phyloP scores from a whole-genome alignment of 129 eudicot species.

The Arctium lappa region DNA sequence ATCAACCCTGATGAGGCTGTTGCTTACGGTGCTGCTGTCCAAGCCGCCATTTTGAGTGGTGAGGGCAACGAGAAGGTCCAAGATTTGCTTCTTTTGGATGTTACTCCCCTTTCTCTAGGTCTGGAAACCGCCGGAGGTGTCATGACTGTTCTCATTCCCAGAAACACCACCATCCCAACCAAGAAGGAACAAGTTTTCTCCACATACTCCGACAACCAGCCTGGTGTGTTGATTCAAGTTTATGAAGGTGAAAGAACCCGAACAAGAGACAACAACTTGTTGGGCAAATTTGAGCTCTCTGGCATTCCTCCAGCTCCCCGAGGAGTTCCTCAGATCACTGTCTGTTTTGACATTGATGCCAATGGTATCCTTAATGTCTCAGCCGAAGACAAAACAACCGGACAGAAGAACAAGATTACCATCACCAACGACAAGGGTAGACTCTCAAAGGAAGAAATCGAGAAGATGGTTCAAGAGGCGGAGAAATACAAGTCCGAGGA shows the following conservation, averaged over 20 bases:
- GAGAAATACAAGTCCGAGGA: constrained; percentile 62
- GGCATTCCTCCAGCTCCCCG: constrained; percentile 48
- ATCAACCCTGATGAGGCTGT: constrained; percentile 62
- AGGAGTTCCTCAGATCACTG: constrained; percentile 49
- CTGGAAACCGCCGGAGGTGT: constrained; percentile 54
- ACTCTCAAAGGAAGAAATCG: constrained; percentile 46
- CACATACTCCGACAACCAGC: constrained; percentile 51
- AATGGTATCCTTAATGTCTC: constrained; percentile 51
- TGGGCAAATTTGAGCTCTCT: constrained; percentile 47
- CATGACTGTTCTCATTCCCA: constrained; percentile 47
- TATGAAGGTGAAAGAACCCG: constrained; percentile 58
- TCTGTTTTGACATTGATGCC: constrained; percentile 45
- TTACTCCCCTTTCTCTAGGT: constrained; percentile 50
- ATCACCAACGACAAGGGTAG: constrained; percentile 60
- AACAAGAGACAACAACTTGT: constrained; percentile 49
- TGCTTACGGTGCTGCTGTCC: constrained; percentile 62
- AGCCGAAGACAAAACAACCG: constrained; percentile 57
- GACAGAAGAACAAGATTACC: constrained; percentile 57
- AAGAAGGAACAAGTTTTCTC: constrained; percentile 53
- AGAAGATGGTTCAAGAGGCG: constrained; percentile 61
- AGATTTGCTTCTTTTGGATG: constrained; percentile 49
- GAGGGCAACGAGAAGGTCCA: constrained; percentile 60
- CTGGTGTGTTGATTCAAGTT: constrained; percentile 57
- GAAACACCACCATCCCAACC: constrained; percentile 49
- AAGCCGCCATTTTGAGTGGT: constrained; percentile 52